These are phyloP conservation scores for Aspergillus sclerotiicarbonarius DNA, from an alignment of 495 filamentous ascomycete species.

Conservation along the genomic window DNA sequence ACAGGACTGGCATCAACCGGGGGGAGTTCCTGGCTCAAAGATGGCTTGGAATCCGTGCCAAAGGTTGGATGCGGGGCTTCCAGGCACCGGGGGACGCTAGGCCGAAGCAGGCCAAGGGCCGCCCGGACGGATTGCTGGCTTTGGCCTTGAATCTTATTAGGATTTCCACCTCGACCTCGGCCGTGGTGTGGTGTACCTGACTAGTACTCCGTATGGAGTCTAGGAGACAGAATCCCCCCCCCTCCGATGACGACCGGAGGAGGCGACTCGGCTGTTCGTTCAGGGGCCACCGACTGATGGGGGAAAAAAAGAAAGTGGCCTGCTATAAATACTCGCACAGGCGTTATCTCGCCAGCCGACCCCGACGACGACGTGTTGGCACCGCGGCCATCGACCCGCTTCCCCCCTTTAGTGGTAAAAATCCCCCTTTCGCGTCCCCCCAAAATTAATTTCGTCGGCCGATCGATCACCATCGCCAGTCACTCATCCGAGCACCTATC, in stretches of 20 bases:
- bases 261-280: background rate
- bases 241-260: too few relatives aligned
- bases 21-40: background rate
- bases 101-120: background rate
- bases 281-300: background rate
- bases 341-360: background rate
- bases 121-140: background rate
- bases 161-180: background rate
- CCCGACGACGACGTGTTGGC: background rate
- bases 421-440: slow-evolving; percentile 23
- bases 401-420: slow-evolving; percentile 28
- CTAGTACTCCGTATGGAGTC: too few relatives aligned
- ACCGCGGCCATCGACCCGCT: slow-evolving; percentile 23
- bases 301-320: background rate
- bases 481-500: slow-evolving; percentile 15
- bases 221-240: background rate
- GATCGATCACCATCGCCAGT: slow-evolving; percentile 23
- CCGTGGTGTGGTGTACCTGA: background rate
- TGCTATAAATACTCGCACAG: background rate
- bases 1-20: background rate
- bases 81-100: slow-evolving; percentile 6
- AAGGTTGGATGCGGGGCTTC: slow-evolving; percentile 7
- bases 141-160: background rate
- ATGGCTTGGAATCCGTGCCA: background rate
- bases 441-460: slow-evolving; percentile 17